Conservation (phyloP, 257 asterid species). For the Misopates orontium region DNA sequence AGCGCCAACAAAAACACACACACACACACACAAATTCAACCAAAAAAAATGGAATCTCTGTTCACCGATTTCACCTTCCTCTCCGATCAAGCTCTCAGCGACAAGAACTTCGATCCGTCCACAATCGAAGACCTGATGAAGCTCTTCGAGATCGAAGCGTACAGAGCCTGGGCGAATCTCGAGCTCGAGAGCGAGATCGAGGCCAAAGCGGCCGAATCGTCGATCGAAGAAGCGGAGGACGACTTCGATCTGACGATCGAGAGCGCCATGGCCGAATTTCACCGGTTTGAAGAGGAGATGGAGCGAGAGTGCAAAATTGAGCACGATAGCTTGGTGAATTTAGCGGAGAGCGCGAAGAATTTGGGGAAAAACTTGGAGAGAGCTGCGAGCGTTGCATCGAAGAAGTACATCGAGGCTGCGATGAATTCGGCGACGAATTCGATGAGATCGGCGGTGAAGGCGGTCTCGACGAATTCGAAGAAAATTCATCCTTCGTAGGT, state of each 20-base stretch:
- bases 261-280: slow-evolving; percentile 84
- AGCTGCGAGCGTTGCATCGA: slow-evolving; percentile 64
- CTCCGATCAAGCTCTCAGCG: slow-evolving; percentile 61
- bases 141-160: slow-evolving; percentile 79
- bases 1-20: background rate
- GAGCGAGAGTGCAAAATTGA: slow-evolving; percentile 41
- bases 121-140: slow-evolving; percentile 71
- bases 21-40: background rate
- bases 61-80: slow-evolving; percentile 61
- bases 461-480: slow-evolving; percentile 50
- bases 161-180: slow-evolving; percentile 86
- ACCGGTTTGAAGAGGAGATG: slow-evolving; percentile 80
- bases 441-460: slow-evolving; percentile 71
- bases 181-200: slow-evolving; percentile 58
- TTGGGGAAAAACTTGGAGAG: slow-evolving; percentile 63
- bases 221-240: slow-evolving; percentile 53
- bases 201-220: slow-evolving; percentile 35
- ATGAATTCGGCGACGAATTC: slow-evolving; percentile 70
- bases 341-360: slow-evolving; percentile 57
- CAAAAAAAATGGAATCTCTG: slow-evolving; percentile 67
- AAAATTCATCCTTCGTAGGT: slow-evolving; percentile 86
- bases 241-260: slow-evolving; percentile 77
- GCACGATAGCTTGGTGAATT: slow-evolving; percentile 42
- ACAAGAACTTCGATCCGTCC: slow-evolving; percentile 74
- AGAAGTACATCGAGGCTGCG: slow-evolving; percentile 80